Percentiles rank a stretch among this genome's conserved stretches.
These are phyloP conservation scores for Ophiocordyceps robertsii DNA, from an alignment of 2,329 filamentous ascomycete genomes.

Conservation along the genomic window DNA sequence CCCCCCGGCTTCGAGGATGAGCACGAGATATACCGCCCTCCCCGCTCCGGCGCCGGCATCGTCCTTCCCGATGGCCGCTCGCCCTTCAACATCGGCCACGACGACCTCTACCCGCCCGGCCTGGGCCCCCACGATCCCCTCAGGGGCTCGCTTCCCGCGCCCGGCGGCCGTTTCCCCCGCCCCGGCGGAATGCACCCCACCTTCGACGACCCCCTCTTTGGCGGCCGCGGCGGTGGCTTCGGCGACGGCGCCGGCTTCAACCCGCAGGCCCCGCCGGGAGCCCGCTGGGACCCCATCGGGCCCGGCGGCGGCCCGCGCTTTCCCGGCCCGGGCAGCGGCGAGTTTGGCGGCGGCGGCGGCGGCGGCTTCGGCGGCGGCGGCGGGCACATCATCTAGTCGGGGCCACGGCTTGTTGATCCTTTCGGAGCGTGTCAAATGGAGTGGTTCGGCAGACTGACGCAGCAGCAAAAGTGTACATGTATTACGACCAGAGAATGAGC, in stretches of 20 bases:
- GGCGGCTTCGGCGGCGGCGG: slow-evolving; percentile 20
- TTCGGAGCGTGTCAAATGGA: no score
- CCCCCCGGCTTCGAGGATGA: slow-evolving; percentile 93
- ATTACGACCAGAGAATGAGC: no score
- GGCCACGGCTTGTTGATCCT: neutral
- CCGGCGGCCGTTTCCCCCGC: slow-evolving; percentile 43
- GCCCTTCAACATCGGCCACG: slow-evolving; percentile 62
- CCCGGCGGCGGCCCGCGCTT: slow-evolving; percentile 44
- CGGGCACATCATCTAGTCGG: slow-evolving; percentile 16
- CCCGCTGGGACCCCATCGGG: slow-evolving; percentile 80
- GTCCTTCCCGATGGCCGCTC: slow-evolving; percentile 31
- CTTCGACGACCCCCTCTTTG: slow-evolving; percentile 81
- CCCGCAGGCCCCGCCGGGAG: slow-evolving; percentile 69
- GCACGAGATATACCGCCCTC: slow-evolving; percentile 62
- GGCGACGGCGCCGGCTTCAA: slow-evolving; percentile 29
- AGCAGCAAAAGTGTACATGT: no score
- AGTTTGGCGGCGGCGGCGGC: slow-evolving; percentile 13
- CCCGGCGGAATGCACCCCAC: slow-evolving; percentile 89
- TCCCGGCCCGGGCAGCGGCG: slow-evolving; percentile 27
- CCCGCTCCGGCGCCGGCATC: slow-evolving; percentile 10
- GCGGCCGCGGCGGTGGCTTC: slow-evolving; percentile 34
- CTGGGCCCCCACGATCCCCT: slow-evolving; percentile 78
- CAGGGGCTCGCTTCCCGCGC: slow-evolving; percentile 49
- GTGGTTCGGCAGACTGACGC: no score
- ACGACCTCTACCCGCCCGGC: slow-evolving; percentile 78